Evolutionary conservation across 2,329 filamentous ascomycete genomes (phyloP).

Genomic region (Cladosporium halotolerans): DNA sequence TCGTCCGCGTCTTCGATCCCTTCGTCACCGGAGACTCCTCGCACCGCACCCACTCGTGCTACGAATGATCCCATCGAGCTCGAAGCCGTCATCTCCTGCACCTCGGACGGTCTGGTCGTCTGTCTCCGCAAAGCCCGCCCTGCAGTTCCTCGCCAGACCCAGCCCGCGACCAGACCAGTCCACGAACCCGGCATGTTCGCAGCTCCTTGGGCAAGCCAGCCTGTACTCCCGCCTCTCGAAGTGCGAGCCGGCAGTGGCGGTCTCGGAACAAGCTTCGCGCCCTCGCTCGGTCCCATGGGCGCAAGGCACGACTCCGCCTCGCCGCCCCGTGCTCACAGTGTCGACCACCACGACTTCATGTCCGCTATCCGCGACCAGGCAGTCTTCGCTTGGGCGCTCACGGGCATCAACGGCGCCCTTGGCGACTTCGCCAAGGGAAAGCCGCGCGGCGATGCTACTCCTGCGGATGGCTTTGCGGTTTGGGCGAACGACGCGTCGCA

Average conservation of each 20-base stretch:
- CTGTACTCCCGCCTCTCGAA: conserved; percentile 46
- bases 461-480: conserved; percentile 53
- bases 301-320: conserved; percentile 17
- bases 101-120: conserved; percentile 80
- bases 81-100: conserved; percentile 86
- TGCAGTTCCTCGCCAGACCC: conserved; percentile 55
- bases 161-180: conserved; percentile 37
- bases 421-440: conserved; percentile 57
- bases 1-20: conserved; percentile 30
- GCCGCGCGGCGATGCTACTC: conserved; percentile 58
- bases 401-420: conserved; percentile 71
- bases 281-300: conserved; percentile 29
- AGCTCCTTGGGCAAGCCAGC: conserved; percentile 69
- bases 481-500: conserved; percentile 44
- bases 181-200: conserved; percentile 65
- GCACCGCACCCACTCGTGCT: conserved; percentile 16
- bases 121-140: conserved; percentile 69
- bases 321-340: conserved; percentile 40
- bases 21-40: conserved; percentile 23
- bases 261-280: conserved; percentile 30
- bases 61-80: conserved; percentile 55
- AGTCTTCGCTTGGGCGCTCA: conserved; percentile 79
- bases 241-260: conserved; percentile 24
- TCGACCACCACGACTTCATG: conserved; percentile 60
- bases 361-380: conserved; percentile 74